Evolutionary conservation across 306 rosid genomes (phyloP).

Genomic region (Castanopsis chinensis): DNA sequence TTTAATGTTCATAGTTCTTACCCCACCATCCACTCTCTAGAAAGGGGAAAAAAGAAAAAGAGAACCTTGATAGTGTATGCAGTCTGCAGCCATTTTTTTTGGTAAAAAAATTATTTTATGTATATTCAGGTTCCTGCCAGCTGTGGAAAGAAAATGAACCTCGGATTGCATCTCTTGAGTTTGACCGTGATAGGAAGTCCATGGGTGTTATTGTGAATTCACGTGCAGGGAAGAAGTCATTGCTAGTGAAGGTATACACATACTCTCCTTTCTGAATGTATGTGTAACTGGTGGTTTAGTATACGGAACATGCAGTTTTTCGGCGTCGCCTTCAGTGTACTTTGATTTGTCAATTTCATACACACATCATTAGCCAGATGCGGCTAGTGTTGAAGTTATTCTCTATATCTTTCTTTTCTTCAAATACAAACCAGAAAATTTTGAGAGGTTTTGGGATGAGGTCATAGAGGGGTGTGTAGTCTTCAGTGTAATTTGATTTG

Average conservation of each 20-base stretch:
- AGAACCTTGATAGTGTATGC: background rate
- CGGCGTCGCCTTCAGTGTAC: background rate
- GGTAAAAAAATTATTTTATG: background rate
- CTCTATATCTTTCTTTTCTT: background rate
- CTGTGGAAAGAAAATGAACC: slow-evolving; percentile 57
- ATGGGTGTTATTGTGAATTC: slow-evolving; percentile 79
- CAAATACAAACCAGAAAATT: background rate
- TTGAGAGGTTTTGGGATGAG: background rate
- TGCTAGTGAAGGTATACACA: slow-evolving; percentile 75
- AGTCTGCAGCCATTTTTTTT: background rate
- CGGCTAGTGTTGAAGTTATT: no score
- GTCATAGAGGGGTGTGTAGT: no score
- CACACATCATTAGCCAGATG: no score
- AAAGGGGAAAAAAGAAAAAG: background rate
- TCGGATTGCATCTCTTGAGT: slow-evolving; percentile 86
- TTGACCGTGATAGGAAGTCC: slow-evolving; percentile 87
- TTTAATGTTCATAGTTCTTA: no score
- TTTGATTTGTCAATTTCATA: no score
- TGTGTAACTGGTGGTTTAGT: background rate
- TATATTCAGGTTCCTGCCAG: slow-evolving; percentile 55
- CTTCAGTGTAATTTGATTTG: no score
- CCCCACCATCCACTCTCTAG: background rate
- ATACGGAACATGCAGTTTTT: background rate
- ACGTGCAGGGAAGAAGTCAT: slow-evolving; percentile 44
- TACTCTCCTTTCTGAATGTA: background rate